Conservation (phyloP, 2,329 filamentous ascomycete genomes). For the Coniochaeta ligniaria region DNA sequence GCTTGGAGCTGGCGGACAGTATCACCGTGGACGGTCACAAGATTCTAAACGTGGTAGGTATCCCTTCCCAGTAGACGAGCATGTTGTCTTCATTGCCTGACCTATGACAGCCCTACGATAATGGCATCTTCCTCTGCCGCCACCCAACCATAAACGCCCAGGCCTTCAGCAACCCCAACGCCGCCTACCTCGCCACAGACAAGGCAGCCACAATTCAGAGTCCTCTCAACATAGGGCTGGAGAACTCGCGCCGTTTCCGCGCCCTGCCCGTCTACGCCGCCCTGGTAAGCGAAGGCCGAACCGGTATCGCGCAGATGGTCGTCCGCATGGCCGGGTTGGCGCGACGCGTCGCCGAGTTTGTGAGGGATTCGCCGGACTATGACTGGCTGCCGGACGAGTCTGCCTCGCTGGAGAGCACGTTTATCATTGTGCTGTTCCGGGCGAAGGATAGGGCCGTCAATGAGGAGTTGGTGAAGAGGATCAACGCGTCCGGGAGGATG, state of each 20-base stretch:
- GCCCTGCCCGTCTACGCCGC: slow-evolving; percentile 85
- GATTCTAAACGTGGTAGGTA: slow-evolving; percentile 73
- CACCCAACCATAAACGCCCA: slow-evolving; percentile 48
- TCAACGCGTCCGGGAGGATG: slow-evolving; percentile 68
- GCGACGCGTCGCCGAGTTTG: slow-evolving; percentile 55
- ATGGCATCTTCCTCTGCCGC: slow-evolving; percentile 78
- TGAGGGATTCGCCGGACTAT: slow-evolving; percentile 55
- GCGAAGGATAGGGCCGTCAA: slow-evolving; percentile 62
- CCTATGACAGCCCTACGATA: slow-evolving; percentile 67
- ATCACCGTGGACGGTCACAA: slow-evolving; percentile 87
- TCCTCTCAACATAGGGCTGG: slow-evolving; percentile 78
- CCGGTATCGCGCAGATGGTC: slow-evolving; percentile 64
- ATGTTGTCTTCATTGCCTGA: slow-evolving; percentile 2
- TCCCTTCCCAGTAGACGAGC: neutral
- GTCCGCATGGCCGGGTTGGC: slow-evolving; percentile 66
- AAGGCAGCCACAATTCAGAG: slow-evolving; percentile 53
- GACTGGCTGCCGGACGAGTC: slow-evolving; percentile 51
- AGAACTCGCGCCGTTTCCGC: slow-evolving; percentile 87
- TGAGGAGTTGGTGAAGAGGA: slow-evolving; percentile 54
- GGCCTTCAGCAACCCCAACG: slow-evolving; percentile 78
- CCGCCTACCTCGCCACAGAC: slow-evolving; percentile 61
- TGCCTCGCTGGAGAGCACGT: slow-evolving; percentile 42
- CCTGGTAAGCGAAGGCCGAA: slow-evolving; percentile 64
- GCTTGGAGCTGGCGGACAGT: slow-evolving; percentile 77
- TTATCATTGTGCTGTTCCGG: slow-evolving; percentile 68